Evolutionary conservation across 805 yeast species (phyloP).

Genomic region (Nakazawaea sp.): DNA sequence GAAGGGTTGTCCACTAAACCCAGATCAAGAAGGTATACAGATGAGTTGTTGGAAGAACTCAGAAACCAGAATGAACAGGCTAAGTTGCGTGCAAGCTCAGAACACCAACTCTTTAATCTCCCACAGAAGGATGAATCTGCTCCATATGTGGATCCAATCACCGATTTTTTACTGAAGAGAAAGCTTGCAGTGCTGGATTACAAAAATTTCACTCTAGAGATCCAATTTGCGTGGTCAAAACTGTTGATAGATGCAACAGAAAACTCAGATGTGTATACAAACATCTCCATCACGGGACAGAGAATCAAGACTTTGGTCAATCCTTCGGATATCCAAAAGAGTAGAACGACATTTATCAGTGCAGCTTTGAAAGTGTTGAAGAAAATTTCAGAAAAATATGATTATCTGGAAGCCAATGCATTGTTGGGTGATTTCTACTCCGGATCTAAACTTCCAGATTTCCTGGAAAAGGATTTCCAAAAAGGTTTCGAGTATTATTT

Average conservation of each 20-base stretch:
- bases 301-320: slow-evolving; percentile 30
- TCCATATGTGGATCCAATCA: slow-evolving; percentile 8
- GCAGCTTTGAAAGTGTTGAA: slow-evolving; percentile 57
- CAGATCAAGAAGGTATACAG: slow-evolving; percentile 6
- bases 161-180: slow-evolving; percentile 22
- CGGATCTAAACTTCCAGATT: slow-evolving; percentile 38
- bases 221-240: slow-evolving; percentile 64
- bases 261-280: slow-evolving; percentile 32
- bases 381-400: slow-evolving; percentile 40
- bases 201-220: slow-evolving; percentile 33
- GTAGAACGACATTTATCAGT: slow-evolving; percentile 46
- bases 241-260: slow-evolving; percentile 41
- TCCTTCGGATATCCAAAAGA: slow-evolving; percentile 38
- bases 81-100: background rate
- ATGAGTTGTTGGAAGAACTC: slow-evolving; percentile 5
- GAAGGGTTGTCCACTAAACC: background rate
- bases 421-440: slow-evolving; percentile 58
- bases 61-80: background rate
- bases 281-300: slow-evolving; percentile 41
- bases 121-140: too few relatives aligned
- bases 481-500: slow-evolving; percentile 56
- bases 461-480: slow-evolving; percentile 43
- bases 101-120: too few relatives aligned
- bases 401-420: slow-evolving; percentile 50
- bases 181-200: slow-evolving; percentile 28